Base-by-base conservation (phyloP, 495 filamentous ascomycete genomes). In the Podospora tetraspora region DNA sequence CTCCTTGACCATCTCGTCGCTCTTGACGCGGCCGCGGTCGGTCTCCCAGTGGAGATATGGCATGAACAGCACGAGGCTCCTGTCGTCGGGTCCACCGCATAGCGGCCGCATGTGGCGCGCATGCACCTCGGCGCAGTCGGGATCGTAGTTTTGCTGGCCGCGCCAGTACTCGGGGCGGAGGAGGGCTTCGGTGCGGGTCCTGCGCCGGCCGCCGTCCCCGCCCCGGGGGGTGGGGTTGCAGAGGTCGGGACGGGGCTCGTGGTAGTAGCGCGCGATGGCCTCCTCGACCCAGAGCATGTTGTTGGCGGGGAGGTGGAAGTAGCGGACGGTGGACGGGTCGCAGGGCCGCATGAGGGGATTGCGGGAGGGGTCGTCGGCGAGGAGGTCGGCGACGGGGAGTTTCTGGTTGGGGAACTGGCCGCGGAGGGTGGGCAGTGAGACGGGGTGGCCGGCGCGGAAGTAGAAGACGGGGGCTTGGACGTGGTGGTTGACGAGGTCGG, bases 11-110 rank as follows among this genome's bases (percentile, higher is more conserved):
- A 75, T 76, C n/a, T 67, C 63, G 0, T 73, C 68, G 23, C 69
- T 70, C 0, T 69, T 67, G 16, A 30, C 61, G n/a, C 73, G 57
- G 13, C 75, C 72, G 7, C 74, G 66, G 25, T 72, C 71, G 5
- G 72, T 76, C 59, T 79, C 77, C 77, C 77, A 79, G 27, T 79
- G 76, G 2, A 79, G 73, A 30, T 75, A 79, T 1, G 76, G 74
- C 69, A 77, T 76, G 68, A 76, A 79, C 3, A 77, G n/a, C 0
- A 68, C 69, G 7, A 72, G 34, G 59, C 72, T 77, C 43, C 67
- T 63, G 32, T 52, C 11, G 30, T 62, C 23, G 23, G 59, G 21
- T 68, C 66, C 66, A 19, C 67, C 67, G 66, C 69, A 77, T 34
- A 77, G 71, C 1, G 76, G 76, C 22, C 76, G 66, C 75, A 79